Conservation (phyloP, 2,329 filamentous ascomycete genomes). For the Fusarium burgessii region DNA sequence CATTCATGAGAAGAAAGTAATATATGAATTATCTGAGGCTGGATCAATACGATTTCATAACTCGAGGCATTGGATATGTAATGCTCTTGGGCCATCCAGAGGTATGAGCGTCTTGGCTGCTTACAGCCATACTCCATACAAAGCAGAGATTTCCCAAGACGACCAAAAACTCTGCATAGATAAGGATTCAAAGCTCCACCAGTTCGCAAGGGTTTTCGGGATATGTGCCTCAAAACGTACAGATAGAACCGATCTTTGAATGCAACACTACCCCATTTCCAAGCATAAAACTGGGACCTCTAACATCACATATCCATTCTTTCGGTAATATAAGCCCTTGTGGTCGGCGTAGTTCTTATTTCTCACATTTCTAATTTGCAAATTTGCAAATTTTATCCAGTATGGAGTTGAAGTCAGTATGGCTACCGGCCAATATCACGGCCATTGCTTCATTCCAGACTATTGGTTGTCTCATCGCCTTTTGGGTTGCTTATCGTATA, state of each 20-base stretch:
- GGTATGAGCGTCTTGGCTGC: too few relatives aligned
- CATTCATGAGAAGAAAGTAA: too few relatives aligned
- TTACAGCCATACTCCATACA: too few relatives aligned
- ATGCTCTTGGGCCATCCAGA: too few relatives aligned
- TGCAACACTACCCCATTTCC: neutral
- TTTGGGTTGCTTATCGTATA: constrained; percentile 50
- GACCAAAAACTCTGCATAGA: neutral
- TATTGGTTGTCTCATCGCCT: constrained; percentile 29
- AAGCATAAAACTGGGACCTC: neutral
- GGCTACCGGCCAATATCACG: neutral
- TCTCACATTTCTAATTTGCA: too few relatives aligned
- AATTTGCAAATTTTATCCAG: neutral
- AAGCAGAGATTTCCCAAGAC: rapidly evolving
- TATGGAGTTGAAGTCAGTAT: neutral
- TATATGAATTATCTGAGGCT: too few relatives aligned
- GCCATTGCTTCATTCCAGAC: neutral
- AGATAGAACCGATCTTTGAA: constrained; percentile 7
- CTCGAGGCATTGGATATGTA: too few relatives aligned
- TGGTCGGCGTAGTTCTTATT: neutral
- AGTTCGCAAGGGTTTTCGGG: constrained; percentile 6
- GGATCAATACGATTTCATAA: too few relatives aligned
- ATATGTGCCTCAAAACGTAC: neutral
- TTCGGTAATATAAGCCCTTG: neutral
- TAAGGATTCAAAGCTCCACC: neutral
- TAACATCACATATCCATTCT: neutral